Percentiles rank a stretch among this genome's conserved stretches.
phyloP scores from a whole-genome alignment of 129 eudicot genomes.

The Scalesia atractyloides region DNA sequence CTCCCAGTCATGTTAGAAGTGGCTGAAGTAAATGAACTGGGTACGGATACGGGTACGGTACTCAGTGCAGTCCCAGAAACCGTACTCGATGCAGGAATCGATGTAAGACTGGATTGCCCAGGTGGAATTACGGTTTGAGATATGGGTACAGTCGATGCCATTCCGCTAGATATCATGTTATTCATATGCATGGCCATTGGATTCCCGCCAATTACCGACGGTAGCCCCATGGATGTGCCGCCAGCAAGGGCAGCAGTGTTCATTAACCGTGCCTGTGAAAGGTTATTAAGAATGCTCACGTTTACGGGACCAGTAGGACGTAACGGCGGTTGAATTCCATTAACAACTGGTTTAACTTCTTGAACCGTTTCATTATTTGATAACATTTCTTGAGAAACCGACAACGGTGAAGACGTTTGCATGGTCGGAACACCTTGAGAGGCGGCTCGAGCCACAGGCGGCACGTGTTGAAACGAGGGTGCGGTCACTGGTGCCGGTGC shows the following conservation, averaged over 20 bases:
- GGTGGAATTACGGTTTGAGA: constrained; percentile 71
- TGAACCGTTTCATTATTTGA: constrained; percentile 49
- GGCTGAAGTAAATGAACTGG: constrained; percentile 61
- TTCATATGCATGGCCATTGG: constrained; percentile 84
- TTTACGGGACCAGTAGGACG: constrained; percentile 77
- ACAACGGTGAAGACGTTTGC: constrained; percentile 84
- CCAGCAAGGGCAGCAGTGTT: constrained; percentile 74
- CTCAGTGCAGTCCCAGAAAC: constrained; percentile 50
- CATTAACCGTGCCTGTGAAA: constrained; percentile 72
- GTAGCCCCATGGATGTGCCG: constrained; percentile 71
- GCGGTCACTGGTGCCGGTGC: constrained; percentile 52
- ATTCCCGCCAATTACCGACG: constrained; percentile 61
- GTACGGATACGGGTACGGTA: constrained; percentile 29
- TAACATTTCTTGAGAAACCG: constrained; percentile 70
- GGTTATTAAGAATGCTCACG: constrained; percentile 64
- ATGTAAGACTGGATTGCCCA: constrained; percentile 62
- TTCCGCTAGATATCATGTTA: constrained; percentile 90
- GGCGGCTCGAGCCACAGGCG: constrained; percentile 77
- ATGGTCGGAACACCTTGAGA: constrained; percentile 59
- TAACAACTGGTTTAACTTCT: constrained; percentile 74
- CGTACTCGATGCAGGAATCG: constrained; percentile 55
- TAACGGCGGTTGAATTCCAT: constrained; percentile 48
- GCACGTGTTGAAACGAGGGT: constrained; percentile 64
- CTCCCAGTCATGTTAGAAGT: constrained; percentile 60
- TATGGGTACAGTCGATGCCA: constrained; percentile 74